Base-by-base conservation (phyloP, 164 flowering plant species). In the Taxillus chinensis region DNA sequence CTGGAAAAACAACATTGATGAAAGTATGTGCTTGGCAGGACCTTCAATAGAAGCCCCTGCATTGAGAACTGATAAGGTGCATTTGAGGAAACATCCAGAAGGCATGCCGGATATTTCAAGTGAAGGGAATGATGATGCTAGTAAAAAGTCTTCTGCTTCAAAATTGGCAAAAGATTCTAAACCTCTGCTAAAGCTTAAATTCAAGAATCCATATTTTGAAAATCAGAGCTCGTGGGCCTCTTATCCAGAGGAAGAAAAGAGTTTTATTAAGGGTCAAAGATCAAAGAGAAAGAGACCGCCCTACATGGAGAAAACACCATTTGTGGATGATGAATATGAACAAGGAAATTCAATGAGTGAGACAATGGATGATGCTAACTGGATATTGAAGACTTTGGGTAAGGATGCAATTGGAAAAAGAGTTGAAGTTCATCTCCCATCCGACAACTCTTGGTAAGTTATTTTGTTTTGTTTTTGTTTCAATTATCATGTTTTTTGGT, bases 321-420 rank as follows among this genome's bases (percentile, higher is more conserved):
- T 65, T 48, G 70, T 68, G 62, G 89, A 79, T 57, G 84, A 75
- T 48, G 86, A 78, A 41, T 77, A 73, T 67, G 59, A 56, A 40
- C 73, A 63, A 55, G 87, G 80, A 39, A 75, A 70, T 75, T 59
- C 84, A 27, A 67, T 80, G 68, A 79, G 80, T 64, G 88, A 81
- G 67, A 80, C 77, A 64, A 75, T 83, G 85, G 96, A 87, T 77
- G 27, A 27, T 27, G 99, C 92, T 50, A 89, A 79, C 66, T 90
- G 98, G 96, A 85, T 91, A 64, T 67, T 95, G 74, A 89, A 89
- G 74, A 91, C 83, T 74, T 73, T 95, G 80, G 99, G 99, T 46
- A 91, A 80, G 74, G 97, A 95, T 78, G 92, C 97, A 15, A 72
- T 86, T 70, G 99, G 97, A 61, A 95, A 95, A 79, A 79, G 82